phyloP scores from a whole-genome alignment of 805 yeast genomes.

The Wickerhamomyces bovis region DNA sequence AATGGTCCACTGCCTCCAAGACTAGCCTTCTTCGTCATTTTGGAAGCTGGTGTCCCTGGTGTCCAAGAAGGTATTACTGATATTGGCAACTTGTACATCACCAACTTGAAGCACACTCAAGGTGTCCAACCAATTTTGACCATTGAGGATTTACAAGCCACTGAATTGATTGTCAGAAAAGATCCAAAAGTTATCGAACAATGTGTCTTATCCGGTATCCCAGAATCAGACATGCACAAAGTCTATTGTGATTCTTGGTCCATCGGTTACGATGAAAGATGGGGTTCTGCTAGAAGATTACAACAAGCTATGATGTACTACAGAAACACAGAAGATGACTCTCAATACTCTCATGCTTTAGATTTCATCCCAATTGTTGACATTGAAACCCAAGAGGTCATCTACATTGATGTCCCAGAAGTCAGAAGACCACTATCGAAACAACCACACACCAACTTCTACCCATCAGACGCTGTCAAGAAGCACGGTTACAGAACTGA shows the following conservation, averaged over 20 bases:
- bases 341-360: constrained; percentile 60
- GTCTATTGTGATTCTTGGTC: constrained; percentile 68
- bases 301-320: constrained; percentile 81
- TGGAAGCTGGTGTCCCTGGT: constrained; percentile 53
- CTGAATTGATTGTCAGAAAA: constrained; percentile 61
- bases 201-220: constrained; percentile 64
- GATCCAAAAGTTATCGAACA: constrained; percentile 71
- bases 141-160: constrained; percentile 54
- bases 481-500: constrained; percentile 61
- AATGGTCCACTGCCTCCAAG: constrained; percentile 61
- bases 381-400: constrained; percentile 60
- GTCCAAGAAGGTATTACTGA: constrained; percentile 69
- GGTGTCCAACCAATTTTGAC: constrained; percentile 75
- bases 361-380: constrained; percentile 82
- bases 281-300: constrained; percentile 69
- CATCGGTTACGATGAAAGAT: constrained; percentile 67
- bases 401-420: constrained; percentile 69
- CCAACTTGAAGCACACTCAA: constrained; percentile 41
- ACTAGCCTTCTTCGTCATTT: constrained; percentile 58
- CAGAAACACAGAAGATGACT: constrained; percentile 70
- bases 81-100: constrained; percentile 40
- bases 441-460: constrained; percentile 64
- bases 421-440: constrained; percentile 68
- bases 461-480: constrained; percentile 55
- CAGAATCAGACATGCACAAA: constrained; percentile 40